Base-by-base conservation (phyloP, 2,329 filamentous ascomycete genomes). In the Rhinocladiella similis region DNA sequence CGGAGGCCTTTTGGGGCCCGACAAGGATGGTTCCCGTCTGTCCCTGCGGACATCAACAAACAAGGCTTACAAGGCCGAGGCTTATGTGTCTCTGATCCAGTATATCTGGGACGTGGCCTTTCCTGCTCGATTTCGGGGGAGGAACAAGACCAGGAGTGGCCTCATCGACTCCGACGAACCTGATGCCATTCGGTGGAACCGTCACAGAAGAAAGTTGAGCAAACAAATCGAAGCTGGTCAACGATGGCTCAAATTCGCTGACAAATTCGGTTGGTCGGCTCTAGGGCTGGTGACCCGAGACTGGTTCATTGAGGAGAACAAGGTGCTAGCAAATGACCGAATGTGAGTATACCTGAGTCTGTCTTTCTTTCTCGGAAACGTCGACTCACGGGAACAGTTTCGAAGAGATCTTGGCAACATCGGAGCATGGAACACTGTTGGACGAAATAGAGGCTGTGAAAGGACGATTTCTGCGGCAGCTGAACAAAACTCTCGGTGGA, bases 381-480 rank as follows among this genome's bases (percentile, higher is more conserved):
- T 20, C 27, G 33, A 16, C 25, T 16, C 13, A 48, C 20, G 27
- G 45, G 14, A 29, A 16, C n/a, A 48, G 46, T 48, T 48, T 48
- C 22, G 46, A 48, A 35, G 46, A 35, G 16, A 35, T 12, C 10
- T 35, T 48, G 27, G 10, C 46, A 19, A 16, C 25, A 18, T 48
- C 46, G 20, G 46, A 48, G n/a, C 33, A 29, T 35, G 33, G 33
- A 33, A 9, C 19, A 22, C 43, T 48, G 7, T 35, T 35, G 19
- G 19, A 29, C 18, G 3, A 35, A 35, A 48, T 48, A n/a, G 46
- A 48, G 22, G 33, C 33, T 9, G 22, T 33, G 19, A 48, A 48
- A 35, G 46, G 46, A 48, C 46, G 25, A 19, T 48, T 48, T 18
- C 33, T 48, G 19, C 46, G 46, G 25, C 33, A 50, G 33, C 29